phyloP scores from a whole-genome alignment of 1,284 basidiomycete genomes.

The Ceratobasidium sp. region DNA sequence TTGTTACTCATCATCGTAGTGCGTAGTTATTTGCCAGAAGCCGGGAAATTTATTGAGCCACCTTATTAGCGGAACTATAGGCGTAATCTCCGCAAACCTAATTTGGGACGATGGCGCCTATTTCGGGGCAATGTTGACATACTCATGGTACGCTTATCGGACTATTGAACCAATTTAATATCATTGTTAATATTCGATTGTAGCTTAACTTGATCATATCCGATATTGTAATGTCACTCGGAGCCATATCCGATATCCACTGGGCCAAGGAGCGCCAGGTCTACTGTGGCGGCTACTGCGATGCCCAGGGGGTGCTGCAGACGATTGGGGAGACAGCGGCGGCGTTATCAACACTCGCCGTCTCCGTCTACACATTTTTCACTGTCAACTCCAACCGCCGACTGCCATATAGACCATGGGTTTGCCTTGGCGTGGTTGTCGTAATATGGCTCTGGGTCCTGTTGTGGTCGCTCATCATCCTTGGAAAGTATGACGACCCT shows the following conservation, averaged over 20 bases:
- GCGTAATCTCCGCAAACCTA: not conserved
- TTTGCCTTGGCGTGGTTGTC: not conserved
- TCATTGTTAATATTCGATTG: not conserved
- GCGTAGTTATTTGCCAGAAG: not conserved
- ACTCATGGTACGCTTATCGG: slow-evolving; percentile 13
- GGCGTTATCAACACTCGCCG: slow-evolving; percentile 24
- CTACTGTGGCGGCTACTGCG: slow-evolving; percentile 33
- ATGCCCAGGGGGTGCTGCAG: slow-evolving; percentile 24
- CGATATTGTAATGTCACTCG: slow-evolving; percentile 31
- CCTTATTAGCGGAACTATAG: not conserved
- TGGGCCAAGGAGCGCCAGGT: slow-evolving; percentile 34
- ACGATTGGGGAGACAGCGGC: slow-evolving; percentile 26
- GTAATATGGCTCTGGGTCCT: slow-evolving; percentile 26
- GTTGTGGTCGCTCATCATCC: slow-evolving; percentile 15
- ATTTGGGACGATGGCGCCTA: not conserved
- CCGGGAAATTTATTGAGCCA: not conserved
- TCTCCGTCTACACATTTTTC: slow-evolving; percentile 26
- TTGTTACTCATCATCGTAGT: slow-evolving; percentile 13
- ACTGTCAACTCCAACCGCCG: slow-evolving; percentile 1
- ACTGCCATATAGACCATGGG: slow-evolving; percentile 5
- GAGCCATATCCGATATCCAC: slow-evolving; percentile 24
- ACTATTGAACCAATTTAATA: not conserved
- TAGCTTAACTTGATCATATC: slow-evolving; percentile 30
- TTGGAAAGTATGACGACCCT: not conserved
- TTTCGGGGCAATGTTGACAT: slow-evolving; percentile 35